A percentile compares a stretch with the other conserved stretches of the same genome.
Conservation (phyloP, 768 basidiomycete species). For the Naganishia vaughanmartiniae region DNA sequence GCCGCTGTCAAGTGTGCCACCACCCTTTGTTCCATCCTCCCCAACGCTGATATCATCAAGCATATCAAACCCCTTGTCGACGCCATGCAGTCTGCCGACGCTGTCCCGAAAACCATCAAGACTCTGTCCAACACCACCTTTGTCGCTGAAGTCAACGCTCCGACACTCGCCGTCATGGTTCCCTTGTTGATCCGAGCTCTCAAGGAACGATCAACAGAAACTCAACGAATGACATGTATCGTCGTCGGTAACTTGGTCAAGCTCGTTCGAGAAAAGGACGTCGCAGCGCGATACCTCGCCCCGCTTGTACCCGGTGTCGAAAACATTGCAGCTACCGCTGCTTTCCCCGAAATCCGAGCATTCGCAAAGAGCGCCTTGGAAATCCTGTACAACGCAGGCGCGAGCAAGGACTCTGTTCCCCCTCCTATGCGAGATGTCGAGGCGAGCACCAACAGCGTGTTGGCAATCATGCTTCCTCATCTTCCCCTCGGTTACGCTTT, state of each 20-base stretch:
- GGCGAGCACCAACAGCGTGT: slow-evolving; percentile 62
- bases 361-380: slow-evolving; percentile 79
- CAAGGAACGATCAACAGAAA: slow-evolving; percentile 94
- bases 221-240: slow-evolving; percentile 87
- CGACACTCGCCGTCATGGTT: slow-evolving; percentile 92
- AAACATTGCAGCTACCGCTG: slow-evolving; percentile 82
- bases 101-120: slow-evolving; percentile 90
- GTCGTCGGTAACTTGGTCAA: slow-evolving; percentile 96
- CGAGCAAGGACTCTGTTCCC: slow-evolving; percentile 65
- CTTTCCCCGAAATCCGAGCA: slow-evolving; percentile 97
- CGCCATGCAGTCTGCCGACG: slow-evolving; percentile 75
- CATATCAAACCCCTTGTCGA: slow-evolving; percentile 87
- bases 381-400: slow-evolving; percentile 78
- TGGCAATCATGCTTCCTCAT: slow-evolving; percentile 61
- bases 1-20: slow-evolving; percentile 88
- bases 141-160: slow-evolving; percentile 92
- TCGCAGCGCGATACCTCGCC: slow-evolving; percentile 84
- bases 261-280: slow-evolving; percentile 83
- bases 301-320: slow-evolving; percentile 84
- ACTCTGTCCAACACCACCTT: slow-evolving; percentile 91
- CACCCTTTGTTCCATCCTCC: slow-evolving; percentile 80
- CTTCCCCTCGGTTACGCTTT: slow-evolving; percentile 58
- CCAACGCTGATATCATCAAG: slow-evolving; percentile 85
- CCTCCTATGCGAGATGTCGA: slow-evolving; percentile 71
- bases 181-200: slow-evolving; percentile 85